Evolutionary conservation across 2,329 filamentous ascomycete genomes (phyloP), one percentile per base, ranked within the genome.

Genomic region (Rhexocercosporidium sp.): DNA sequence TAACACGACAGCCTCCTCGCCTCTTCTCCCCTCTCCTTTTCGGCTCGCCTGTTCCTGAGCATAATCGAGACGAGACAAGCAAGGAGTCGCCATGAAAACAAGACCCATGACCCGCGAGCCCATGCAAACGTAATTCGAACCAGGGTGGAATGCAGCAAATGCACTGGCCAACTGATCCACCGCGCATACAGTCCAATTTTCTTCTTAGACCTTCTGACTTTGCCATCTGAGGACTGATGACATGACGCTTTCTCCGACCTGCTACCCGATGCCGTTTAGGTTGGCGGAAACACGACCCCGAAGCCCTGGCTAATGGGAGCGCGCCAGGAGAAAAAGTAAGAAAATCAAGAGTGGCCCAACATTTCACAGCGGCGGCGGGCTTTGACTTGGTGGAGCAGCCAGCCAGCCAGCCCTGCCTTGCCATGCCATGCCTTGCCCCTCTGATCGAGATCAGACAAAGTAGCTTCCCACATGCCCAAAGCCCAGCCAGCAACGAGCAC

Each of bases 41-140:
- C 60, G 31, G 34, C 29, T 62, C 46, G 59, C 41, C 44, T 46
- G 59, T 49, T 37, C 59, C 39, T 51, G 57, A 44, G 37, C 31
- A 27, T 37, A 41, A 59, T 6, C 11, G n/a, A 59, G 34, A 59
- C 37, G 20, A 59, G 37, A 25, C 20, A 12, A 44, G 34, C 44
- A 16, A 27, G 22, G 31, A 39, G 8, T 9, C 18, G 53, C 31
- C 54, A 25, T 29, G 18, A 22, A 47, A 47, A 47, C 27, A 47
- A 60, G 60, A 62, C 60, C 47, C 46, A 62, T 62, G 60, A 62
- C 56, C 56, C n/a, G 14, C 20, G 29, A 31, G 29, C 29, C 53
- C 29, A 39, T 29, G n/a, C 47, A 62, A 54, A 62, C 60, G 60
- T 62, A 62, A 62, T 62, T 18, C 18, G 29, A 51, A 51, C 44